Conservation (phyloP, 2,329 filamentous ascomycete species). For the Arthrobotrys sphaeroides region DNA sequence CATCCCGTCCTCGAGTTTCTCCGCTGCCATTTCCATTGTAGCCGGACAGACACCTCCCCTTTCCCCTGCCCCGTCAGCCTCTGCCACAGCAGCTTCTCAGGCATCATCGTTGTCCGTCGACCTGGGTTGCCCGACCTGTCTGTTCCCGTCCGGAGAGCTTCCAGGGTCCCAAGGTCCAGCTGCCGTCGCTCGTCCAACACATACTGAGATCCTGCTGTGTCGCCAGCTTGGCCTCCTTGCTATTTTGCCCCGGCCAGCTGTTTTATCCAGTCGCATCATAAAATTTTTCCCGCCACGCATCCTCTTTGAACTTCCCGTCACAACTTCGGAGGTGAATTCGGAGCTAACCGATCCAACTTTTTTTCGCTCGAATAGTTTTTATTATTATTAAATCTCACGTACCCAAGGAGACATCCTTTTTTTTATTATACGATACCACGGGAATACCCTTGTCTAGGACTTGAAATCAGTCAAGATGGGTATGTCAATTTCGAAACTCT, state of each 20-base stretch:
- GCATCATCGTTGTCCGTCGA: not conserved
- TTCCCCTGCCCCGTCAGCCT: not conserved
- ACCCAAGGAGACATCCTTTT: not conserved
- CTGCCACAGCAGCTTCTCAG: not conserved
- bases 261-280: slow-evolving; percentile 17
- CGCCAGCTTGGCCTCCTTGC: slow-evolving; percentile 18
- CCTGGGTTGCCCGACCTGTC: slow-evolving; percentile 8
- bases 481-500: slow-evolving; percentile 96
- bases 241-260: slow-evolving; percentile 9
- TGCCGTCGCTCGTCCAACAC: slow-evolving; percentile 25
- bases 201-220: slow-evolving; percentile 15
- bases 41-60: not conserved
- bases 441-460: slow-evolving; percentile 58
- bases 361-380: slow-evolving; percentile 12
- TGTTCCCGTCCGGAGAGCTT: not conserved
- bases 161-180: not conserved
- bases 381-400: not conserved
- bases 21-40: slow-evolving; percentile 6
- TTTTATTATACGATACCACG: slow-evolving; percentile 7
- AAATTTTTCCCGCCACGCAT: slow-evolving; percentile 17
- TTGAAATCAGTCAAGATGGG: slow-evolving; percentile 77
- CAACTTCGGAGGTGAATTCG: slow-evolving; percentile 34
- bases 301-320: not conserved
- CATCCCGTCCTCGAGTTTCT: not conserved
- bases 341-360: slow-evolving; percentile 32